Base-by-base conservation (phyloP, 2,329 filamentous ascomycete species). In the Curvularia verruculosa region DNA sequence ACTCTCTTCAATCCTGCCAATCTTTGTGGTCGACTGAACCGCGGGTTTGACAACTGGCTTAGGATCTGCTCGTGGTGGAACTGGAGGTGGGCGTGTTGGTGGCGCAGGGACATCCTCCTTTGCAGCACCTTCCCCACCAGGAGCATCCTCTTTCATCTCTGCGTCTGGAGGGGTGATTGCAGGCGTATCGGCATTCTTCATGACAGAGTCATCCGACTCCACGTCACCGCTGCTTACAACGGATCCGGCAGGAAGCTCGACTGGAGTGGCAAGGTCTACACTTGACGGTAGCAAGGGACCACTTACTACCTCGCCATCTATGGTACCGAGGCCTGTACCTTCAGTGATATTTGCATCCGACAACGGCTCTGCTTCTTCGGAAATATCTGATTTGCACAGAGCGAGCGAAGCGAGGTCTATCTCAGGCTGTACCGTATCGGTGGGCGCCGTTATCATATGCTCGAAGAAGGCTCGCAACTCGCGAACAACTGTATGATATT, bases 331-430 rank as follows among this genome's bases (percentile, higher is more conserved):
- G 6, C 67, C 67, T 59, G 67, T 49, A 61, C 68, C 65, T 69
- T 52, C 81, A 78, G 52, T 47, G 82, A 54, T 78, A 75, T 58
- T 81, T 74, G 54, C 80, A 23, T 78, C 79, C 37, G 80, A 56
- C 75, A 54, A 81, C 19, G 79, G 79, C 37, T 79, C 36, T 24
- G 54, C 52, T 19, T 48, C 48, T 10, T 65, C 61, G 13, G 62
- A 63, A 28, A 46, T 82, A 64, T 85, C 84, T 37, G 82, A 82
- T 45, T 81, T 81, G 23, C 91, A 85, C 21, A 96, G 81, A 1
- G 92, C 92, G 37, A 93, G 84, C 48, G 92, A 88, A 24, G 92
- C 92, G 31, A 97, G 83, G 63, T 91, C 86, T 65, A 89, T 88
- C 3, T 88, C 87, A 1, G 92, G 92, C 41, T 83, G 85, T 28